Conservation (phyloP, 2,329 filamentous ascomycete species). For the Trichoderma simmonsii region DNA sequence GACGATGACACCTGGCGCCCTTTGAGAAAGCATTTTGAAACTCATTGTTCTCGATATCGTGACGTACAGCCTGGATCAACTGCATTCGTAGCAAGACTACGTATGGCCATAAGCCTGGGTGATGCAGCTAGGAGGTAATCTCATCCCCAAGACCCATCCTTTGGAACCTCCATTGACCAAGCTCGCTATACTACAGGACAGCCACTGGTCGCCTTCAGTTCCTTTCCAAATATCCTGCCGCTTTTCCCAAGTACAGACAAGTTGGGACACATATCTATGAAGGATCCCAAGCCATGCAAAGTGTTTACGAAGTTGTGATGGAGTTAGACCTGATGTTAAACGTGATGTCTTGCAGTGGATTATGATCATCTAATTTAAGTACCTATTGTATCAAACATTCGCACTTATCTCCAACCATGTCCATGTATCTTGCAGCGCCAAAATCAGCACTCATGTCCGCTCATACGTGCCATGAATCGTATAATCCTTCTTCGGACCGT, state of each 20-base stretch:
- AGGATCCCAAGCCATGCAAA: neutral
- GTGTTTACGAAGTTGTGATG: neutral
- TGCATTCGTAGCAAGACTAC: neutral
- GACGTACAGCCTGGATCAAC: neutral
- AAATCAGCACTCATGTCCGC: conserved; percentile 26
- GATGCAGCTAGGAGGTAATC: neutral
- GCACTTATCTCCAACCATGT: neutral
- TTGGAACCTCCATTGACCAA: neutral
- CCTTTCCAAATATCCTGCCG: neutral
- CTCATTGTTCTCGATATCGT: neutral
- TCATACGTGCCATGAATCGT: conserved; percentile 54
- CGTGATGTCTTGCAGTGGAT: neutral
- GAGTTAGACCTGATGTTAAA: neutral
- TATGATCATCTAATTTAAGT: neutral
- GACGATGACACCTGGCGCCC: neutral
- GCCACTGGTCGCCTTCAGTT: neutral
- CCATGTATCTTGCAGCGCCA: neutral
- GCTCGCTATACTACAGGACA: neutral
- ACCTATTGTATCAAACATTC: neutral
- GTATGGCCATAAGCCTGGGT: neutral
- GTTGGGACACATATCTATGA: neutral
- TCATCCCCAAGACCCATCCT: neutral
- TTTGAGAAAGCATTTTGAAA: neutral
- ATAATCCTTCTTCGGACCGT: conserved; percentile 73
- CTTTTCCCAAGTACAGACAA: neutral